These are phyloP conservation scores for Solanum piurae DNA, from an alignment of 257 asterid genomes.

Conservation along the genomic window DNA sequence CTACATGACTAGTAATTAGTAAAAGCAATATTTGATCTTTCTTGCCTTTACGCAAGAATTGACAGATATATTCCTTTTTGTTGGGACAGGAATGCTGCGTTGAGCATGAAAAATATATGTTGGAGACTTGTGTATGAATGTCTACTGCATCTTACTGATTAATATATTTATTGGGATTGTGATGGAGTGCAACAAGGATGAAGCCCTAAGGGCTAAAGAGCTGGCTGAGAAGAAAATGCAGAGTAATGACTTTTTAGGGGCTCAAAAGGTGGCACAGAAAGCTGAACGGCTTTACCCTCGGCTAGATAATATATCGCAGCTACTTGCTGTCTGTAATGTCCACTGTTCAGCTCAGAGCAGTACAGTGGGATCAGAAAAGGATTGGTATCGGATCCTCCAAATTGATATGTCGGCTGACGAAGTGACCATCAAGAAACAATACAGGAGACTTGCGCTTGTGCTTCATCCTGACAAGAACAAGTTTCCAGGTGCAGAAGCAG, in stretches of 20 bases:
- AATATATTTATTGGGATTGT: background rate
- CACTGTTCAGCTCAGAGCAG: conserved; percentile 52
- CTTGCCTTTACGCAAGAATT: background rate
- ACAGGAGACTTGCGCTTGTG: conserved; percentile 60
- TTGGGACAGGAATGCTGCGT: background rate
- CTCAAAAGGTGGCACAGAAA: conserved; percentile 42
- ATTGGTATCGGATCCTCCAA: conserved; percentile 73
- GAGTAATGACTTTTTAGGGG: conserved; percentile 53
- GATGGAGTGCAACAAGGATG: conserved; percentile 91
- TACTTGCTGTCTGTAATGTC: conserved; percentile 62
- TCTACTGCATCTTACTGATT: background rate
- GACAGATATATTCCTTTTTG: background rate
- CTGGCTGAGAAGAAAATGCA: conserved; percentile 66
- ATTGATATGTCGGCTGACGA: conserved; percentile 54
- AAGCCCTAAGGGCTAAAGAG: conserved; percentile 59
- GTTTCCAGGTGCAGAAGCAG: conserved; percentile 87
- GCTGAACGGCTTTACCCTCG: conserved; percentile 65
- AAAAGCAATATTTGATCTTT: background rate
- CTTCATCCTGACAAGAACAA: conserved; percentile 91
- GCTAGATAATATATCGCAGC: conserved; percentile 57
- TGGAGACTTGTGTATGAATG: background rate
- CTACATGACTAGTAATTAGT: background rate
- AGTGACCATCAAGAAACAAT: conserved; percentile 49
- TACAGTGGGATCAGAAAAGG: conserved; percentile 49
- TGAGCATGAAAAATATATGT: background rate